Base-by-base conservation (phyloP, 176 grass and related monocot genomes). In the Avena sativa region DNA sequence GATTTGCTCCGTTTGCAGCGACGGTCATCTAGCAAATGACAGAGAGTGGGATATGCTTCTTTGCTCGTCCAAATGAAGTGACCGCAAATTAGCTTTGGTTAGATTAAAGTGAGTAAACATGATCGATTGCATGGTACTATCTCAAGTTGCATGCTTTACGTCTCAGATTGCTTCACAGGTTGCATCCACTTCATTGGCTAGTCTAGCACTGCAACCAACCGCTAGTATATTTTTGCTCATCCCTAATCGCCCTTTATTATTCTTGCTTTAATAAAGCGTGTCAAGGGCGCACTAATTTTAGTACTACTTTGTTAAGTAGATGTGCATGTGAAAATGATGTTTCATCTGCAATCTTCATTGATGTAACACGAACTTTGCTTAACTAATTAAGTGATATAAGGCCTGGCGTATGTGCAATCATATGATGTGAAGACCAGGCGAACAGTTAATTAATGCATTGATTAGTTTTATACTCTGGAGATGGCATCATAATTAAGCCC, bases 291-390 rank as follows among this genome's bases (percentile, higher is more conserved):
- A 46, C 1, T 46, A 8, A 23, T 43, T 17, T 83, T 0, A 51
- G 61, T 59, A 83, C 50, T 11, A 6, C 32, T 34, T 40, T 12
- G 30, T 19, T 57, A 58, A 55, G 67, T 30, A 65, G 25, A 65
- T 25, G 78, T 2, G 20, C 61, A 40, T 71, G 61, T 52, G 79
- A 86, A 76, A 28, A 74, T 5, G 75, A 90, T 76, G 61, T 77
- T 2, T 63, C 79, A 90, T 82, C 70, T 76, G 68, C 59, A 77
- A 86, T 61, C 77, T 86, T 76, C 38, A 53, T 17, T 62, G 52
- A 82, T 28, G 51, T 20, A 12, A 9, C 79, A 53, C 13, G 21
- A 82, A 60, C 71, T 86, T 70, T 69, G 49, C 25, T 58, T 44
- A 76, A 55, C 47, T 66, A 74, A 89, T 81, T 28, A 75, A 64